Percentiles rank a stretch among this genome's conserved stretches.
Evolutionary conservation across 2,329 filamentous ascomycete species (phyloP).

Genomic region (Stylonectria norvegica): DNA sequence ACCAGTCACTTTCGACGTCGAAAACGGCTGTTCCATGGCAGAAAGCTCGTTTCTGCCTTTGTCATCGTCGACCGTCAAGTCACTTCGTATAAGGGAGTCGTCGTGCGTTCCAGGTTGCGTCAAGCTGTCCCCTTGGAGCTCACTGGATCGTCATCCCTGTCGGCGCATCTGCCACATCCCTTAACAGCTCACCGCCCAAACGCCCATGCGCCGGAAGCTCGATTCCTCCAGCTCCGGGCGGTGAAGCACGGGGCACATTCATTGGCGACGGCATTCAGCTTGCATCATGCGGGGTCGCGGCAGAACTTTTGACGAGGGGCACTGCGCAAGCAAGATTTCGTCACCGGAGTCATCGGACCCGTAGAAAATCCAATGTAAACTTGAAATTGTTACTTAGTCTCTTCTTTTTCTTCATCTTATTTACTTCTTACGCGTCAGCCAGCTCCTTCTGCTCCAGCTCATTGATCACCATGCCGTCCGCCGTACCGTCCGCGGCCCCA

Average conservation of each 20-base stretch:
- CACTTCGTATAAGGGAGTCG: conserved; percentile 16
- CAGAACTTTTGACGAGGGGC: conserved; percentile 34
- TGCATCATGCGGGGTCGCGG: conserved; percentile 32
- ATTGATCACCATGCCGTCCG: background rate
- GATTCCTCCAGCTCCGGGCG: conserved; percentile 27
- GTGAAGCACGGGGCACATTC: no score
- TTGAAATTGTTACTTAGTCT: background rate
- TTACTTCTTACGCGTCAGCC: background rate
- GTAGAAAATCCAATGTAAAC: no score
- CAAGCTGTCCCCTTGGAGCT: conserved; percentile 26
- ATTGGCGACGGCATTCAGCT: no score
- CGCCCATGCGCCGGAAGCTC: conserved; percentile 20
- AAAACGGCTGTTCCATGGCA: conserved; percentile 63
- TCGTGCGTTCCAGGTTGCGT: conserved; percentile 9
- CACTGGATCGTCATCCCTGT: conserved; percentile 14
- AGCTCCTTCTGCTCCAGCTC: background rate
- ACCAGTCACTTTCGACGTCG: conserved; percentile 77
- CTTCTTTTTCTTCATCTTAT: conserved; percentile 2
- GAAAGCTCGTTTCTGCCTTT: conserved; percentile 24
- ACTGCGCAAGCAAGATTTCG: no score
- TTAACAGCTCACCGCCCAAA: conserved; percentile 21
- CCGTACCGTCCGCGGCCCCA: no score
- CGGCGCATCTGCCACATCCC: conserved; percentile 9
- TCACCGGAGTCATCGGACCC: no score
- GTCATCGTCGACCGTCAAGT: conserved; percentile 28